Evolutionary conservation across 2,329 filamentous ascomycete species (phyloP).

Genomic region (Aspergillus niger): DNA sequence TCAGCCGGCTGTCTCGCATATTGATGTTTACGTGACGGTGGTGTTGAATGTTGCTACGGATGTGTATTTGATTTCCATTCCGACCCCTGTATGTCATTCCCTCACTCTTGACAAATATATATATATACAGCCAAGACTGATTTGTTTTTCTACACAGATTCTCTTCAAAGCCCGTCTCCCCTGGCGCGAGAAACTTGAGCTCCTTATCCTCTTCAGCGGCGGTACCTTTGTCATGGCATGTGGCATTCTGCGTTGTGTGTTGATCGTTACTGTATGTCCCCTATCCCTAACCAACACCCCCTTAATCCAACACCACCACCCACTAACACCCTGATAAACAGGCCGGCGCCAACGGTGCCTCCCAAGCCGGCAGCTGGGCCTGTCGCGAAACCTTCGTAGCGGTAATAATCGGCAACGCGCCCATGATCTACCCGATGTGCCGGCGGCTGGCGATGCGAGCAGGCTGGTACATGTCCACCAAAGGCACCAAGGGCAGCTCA

Average conservation of each 20-base stretch:
- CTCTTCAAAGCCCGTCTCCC: conserved; percentile 56
- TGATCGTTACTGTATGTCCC: conserved; percentile 48
- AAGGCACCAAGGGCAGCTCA: conserved; percentile 8
- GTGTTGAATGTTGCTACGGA: conserved; percentile 59
- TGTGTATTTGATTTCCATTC: conserved; percentile 61
- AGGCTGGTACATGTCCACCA: conserved; percentile 28
- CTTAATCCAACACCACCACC: background rate
- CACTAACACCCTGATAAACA: background rate
- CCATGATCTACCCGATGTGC: conserved; percentile 45
- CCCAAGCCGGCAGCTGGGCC: conserved; percentile 48
- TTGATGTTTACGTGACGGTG: conserved; percentile 56
- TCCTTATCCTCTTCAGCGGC: conserved; percentile 58
- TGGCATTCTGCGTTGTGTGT: conserved; percentile 56
- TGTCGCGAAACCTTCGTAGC: conserved; percentile 50
- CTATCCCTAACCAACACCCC: too few species aligned
- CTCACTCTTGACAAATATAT: background rate
- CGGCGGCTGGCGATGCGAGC: conserved; percentile 30
- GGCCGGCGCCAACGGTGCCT: conserved; percentile 42
- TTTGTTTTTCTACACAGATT: conserved; percentile 39
- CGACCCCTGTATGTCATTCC: conserved; percentile 50
- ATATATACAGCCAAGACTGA: background rate
- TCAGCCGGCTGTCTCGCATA: conserved; percentile 54
- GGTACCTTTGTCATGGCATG: conserved; percentile 59
- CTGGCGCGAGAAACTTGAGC: conserved; percentile 53
- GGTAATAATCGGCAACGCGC: conserved; percentile 46